Conservation (phyloP, 1,284 basidiomycete species). For the Schizophyllum amplum region DNA sequence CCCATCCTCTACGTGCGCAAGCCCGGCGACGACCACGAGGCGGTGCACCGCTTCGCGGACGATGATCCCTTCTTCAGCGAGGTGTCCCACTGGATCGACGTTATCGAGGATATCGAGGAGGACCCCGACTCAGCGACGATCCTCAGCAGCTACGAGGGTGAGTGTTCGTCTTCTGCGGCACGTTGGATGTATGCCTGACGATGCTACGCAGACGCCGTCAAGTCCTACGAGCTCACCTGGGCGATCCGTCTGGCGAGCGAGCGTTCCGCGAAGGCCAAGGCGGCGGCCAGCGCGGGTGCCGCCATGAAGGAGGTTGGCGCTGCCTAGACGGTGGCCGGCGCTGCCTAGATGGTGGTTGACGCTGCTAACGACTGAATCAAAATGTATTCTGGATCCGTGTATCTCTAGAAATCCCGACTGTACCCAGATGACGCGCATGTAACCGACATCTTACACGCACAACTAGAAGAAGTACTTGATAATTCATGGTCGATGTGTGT, state of each 20-base stretch:
- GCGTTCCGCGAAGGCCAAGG: constrained; percentile 32
- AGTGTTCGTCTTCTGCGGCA: constrained; percentile 11
- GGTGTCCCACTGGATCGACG: constrained; percentile 78
- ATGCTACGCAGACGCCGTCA: constrained; percentile 61
- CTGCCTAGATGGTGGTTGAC: not conserved
- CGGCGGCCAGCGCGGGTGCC: constrained; percentile 10
- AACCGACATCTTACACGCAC: not conserved
- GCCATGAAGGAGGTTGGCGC: not conserved
- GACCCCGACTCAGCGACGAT: constrained; percentile 63
- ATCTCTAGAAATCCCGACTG: not conserved
- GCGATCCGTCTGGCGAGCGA: constrained; percentile 78
- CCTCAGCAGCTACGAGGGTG: constrained; percentile 69
- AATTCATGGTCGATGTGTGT: too few relatives aligned
- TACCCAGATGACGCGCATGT: not conserved
- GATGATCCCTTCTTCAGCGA: constrained; percentile 93
- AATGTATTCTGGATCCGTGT: not conserved
- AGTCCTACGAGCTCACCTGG: constrained; percentile 85
- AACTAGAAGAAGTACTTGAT: too few relatives aligned
- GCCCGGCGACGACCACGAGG: constrained; percentile 81
- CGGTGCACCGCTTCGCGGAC: constrained; percentile 67
- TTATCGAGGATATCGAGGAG: constrained; percentile 73
- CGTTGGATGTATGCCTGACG: not conserved
- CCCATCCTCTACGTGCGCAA: constrained; percentile 81
- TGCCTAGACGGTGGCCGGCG: not conserved
- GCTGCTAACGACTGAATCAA: too few relatives aligned